Conservation (phyloP, 2,329 filamentous ascomycete genomes). For the Colletotrichum kahawae region DNA sequence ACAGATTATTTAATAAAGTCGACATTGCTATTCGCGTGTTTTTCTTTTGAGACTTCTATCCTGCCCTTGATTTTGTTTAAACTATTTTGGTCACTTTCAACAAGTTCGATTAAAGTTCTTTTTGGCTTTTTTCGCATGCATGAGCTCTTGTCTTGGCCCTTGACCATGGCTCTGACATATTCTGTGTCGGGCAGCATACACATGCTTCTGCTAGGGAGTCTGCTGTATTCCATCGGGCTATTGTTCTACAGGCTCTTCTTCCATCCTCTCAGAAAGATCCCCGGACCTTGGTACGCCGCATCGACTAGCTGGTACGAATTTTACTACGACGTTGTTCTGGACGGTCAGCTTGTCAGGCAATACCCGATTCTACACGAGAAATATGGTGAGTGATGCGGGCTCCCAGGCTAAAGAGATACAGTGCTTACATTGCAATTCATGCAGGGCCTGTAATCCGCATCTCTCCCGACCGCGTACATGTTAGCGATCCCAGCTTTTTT, state of each 20-base stretch:
- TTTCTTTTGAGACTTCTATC: background rate
- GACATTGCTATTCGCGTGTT: background rate
- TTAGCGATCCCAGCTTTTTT: background rate
- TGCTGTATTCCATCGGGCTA: background rate
- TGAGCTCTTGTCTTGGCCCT: background rate
- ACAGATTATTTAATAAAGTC: background rate
- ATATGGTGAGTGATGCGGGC: background rate
- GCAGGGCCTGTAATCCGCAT: background rate
- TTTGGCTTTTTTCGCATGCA: background rate
- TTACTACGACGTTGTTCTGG: slow-evolving; percentile 17
- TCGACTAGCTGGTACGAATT: slow-evolving; percentile 30
- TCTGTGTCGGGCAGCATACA: background rate
- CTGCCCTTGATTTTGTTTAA: background rate
- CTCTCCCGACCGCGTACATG: background rate
- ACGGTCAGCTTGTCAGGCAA: background rate
- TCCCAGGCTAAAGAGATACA: no score
- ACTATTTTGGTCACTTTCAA: background rate
- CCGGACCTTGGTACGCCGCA: slow-evolving; percentile 32
- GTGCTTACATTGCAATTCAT: background rate
- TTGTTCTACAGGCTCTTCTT: slow-evolving; percentile 29
- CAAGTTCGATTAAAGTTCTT: background rate
- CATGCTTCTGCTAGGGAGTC: background rate
- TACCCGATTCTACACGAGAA: background rate
- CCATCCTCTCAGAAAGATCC: slow-evolving; percentile 33
- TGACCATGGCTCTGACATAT: background rate